phyloP scores from a whole-genome alignment of 208 protist genomes.

The Porcisia hertigi region DNA sequence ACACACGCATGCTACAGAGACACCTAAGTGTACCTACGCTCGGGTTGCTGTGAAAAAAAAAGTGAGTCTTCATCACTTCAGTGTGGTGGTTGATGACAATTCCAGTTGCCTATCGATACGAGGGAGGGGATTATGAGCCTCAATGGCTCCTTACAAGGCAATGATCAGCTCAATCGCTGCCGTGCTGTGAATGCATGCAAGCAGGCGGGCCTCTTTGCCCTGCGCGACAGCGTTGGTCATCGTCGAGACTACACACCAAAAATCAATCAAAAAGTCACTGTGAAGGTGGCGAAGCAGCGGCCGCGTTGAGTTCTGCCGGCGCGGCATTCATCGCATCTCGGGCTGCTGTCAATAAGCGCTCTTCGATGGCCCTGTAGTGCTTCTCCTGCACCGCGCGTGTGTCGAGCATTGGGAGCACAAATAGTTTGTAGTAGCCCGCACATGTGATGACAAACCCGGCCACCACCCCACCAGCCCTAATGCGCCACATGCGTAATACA shows the following conservation, averaged over 20 bases:
- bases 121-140: too few relatives aligned
- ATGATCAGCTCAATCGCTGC: neutral
- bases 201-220: neutral
- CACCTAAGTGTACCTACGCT: neutral
- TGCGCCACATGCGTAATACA: slow-evolving; percentile 34
- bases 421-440: slow-evolving; percentile 53
- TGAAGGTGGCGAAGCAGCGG: neutral
- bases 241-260: neutral
- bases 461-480: slow-evolving; percentile 53
- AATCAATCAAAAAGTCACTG: neutral
- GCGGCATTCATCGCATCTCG: slow-evolving; percentile 21
- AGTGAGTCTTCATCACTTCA: neutral
- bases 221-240: neutral
- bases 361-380: slow-evolving; percentile 35
- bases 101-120: neutral
- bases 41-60: neutral
- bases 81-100: neutral
- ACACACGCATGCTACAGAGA: neutral
- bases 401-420: slow-evolving; percentile 51
- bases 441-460: slow-evolving; percentile 44
- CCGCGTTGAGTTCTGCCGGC: slow-evolving; percentile 3
- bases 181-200: neutral
- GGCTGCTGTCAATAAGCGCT: slow-evolving; percentile 29
- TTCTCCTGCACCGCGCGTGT: slow-evolving; percentile 38
- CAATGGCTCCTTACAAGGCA: too few relatives aligned